Percentiles rank a stretch among this genome's conserved stretches.
These are phyloP conservation scores for Microbotryum saponariae DNA, from an alignment of 1,284 basidiomycete species.

Conservation along the genomic window DNA sequence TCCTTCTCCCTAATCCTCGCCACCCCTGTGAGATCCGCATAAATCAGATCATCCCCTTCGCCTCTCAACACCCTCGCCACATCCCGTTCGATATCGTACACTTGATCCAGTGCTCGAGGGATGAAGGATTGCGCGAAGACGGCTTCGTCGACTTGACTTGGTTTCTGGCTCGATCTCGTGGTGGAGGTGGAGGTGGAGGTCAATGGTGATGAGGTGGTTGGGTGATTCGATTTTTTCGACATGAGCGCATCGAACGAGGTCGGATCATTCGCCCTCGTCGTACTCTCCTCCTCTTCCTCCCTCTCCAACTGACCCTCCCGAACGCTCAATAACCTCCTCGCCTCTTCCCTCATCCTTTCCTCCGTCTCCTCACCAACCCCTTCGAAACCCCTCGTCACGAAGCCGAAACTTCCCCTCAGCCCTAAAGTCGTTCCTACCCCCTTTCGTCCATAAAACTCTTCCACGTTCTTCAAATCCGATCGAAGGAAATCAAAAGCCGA, in stretches of 20 bases:
- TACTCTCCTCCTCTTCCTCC: conserved; percentile 29
- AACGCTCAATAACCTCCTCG: conserved; percentile 20
- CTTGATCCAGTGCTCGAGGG: conserved; percentile 81
- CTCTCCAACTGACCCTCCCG: conserved; percentile 14
- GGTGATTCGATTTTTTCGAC: conserved; percentile 41
- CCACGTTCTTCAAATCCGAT: conserved; percentile 82
- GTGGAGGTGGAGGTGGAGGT: background rate
- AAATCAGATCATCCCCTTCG: conserved; percentile 66
- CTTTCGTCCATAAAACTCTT: conserved; percentile 77
- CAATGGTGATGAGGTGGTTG: conserved; percentile 15
- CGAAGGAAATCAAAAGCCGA: conserved; percentile 92
- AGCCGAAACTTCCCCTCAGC: conserved; percentile 76
- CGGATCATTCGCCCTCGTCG: conserved; percentile 39
- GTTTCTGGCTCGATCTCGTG: conserved; percentile 2
- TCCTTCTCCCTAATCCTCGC: conserved; percentile 45
- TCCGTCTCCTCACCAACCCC: conserved; percentile 36
- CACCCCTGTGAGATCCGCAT: conserved; percentile 72
- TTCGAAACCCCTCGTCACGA: conserved; percentile 59
- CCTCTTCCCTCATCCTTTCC: conserved; percentile 24
- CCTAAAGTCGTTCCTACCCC: conserved; percentile 67
- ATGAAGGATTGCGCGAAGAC: conserved; percentile 86
- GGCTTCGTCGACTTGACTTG: conserved; percentile 59
- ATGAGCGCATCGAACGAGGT: no score
- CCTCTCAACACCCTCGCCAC: conserved; percentile 64
- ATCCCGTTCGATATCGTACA: conserved; percentile 86